Evolutionary conservation across 2,329 filamentous ascomycete genomes (phyloP).

Genomic region (Ophiocordyceps polyrhachis-furcata): DNA sequence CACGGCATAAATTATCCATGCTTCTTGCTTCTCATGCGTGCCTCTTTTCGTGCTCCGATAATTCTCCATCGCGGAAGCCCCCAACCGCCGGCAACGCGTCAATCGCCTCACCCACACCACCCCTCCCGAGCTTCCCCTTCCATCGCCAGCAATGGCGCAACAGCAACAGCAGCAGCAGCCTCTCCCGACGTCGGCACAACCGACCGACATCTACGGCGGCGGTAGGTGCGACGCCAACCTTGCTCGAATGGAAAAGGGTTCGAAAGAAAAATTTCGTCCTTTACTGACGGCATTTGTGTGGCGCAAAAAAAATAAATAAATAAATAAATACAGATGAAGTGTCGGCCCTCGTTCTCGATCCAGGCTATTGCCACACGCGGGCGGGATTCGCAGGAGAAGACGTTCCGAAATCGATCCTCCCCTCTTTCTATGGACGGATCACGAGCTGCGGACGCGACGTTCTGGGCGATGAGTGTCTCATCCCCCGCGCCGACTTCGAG

Average conservation of each 20-base stretch:
- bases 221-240: conserved; percentile 19
- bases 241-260: too few relatives aligned
- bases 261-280: not conserved
- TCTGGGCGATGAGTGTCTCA: conserved; percentile 82
- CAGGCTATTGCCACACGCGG: conserved; percentile 77
- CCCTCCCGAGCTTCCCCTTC: not conserved
- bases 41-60: not conserved
- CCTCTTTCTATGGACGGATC: conserved; percentile 65
- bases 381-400: conserved; percentile 97
- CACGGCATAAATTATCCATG: too few relatives aligned
- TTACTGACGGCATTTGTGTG: not conserved
- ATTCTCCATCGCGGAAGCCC: too few relatives aligned
- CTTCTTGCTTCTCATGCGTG: too few relatives aligned
- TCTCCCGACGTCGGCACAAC: conserved; percentile 34
- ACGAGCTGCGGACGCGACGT: conserved; percentile 31
- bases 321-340: conserved; percentile 74
- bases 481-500: conserved; percentile 57
- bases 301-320: too few relatives aligned
- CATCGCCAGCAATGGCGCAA: not conserved
- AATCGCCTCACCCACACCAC: not conserved
- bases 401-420: conserved; percentile 80
- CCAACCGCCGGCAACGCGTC: too few relatives aligned
- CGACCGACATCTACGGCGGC: conserved; percentile 45
- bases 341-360: conserved; percentile 87
- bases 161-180: conserved; percentile 10